Evolutionary conservation across 768 basidiomycete genomes (phyloP).

Genomic region (Chalciporus piperatus): DNA sequence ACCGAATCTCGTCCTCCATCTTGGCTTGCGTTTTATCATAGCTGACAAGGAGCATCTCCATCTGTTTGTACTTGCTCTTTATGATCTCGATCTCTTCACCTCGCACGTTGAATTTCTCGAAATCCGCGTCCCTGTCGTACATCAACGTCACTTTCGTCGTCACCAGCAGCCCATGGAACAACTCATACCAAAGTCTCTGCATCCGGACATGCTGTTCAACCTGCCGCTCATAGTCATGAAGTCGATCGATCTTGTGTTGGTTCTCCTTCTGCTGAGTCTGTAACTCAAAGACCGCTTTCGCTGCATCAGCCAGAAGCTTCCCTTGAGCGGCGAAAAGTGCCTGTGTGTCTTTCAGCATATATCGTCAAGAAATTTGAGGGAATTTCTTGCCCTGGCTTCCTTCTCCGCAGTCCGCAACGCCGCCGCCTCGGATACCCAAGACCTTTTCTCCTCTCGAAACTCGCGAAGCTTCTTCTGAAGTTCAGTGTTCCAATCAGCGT

Average conservation of each 20-base stretch:
- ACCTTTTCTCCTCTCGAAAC: conserved; percentile 75
- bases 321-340: conserved; percentile 68
- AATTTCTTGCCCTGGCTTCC: conserved; percentile 54
- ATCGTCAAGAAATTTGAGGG: background rate
- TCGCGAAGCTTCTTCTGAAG: conserved; percentile 74
- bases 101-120: conserved; percentile 63
- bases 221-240: conserved; percentile 83
- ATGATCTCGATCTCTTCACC: conserved; percentile 56
- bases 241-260: conserved; percentile 75
- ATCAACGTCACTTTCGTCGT: conserved; percentile 5
- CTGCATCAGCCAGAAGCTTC: conserved; percentile 64
- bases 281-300: conserved; percentile 65
- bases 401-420: conserved; percentile 66
- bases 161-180: background rate
- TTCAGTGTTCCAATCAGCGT: conserved; percentile 80
- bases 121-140: conserved; percentile 65
- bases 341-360: conserved; percentile 31
- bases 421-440: conserved; percentile 70
- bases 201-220: conserved; percentile 78
- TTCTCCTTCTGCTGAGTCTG: conserved; percentile 75
- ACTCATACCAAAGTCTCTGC: conserved; percentile 71
- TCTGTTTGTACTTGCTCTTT: conserved; percentile 58
- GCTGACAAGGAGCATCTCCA: conserved; percentile 62
- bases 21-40: conserved; percentile 51
- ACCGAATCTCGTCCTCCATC: conserved; percentile 62